Conservation (phyloP, 78 protist species). For the Isochrysis galbana region DNA sequence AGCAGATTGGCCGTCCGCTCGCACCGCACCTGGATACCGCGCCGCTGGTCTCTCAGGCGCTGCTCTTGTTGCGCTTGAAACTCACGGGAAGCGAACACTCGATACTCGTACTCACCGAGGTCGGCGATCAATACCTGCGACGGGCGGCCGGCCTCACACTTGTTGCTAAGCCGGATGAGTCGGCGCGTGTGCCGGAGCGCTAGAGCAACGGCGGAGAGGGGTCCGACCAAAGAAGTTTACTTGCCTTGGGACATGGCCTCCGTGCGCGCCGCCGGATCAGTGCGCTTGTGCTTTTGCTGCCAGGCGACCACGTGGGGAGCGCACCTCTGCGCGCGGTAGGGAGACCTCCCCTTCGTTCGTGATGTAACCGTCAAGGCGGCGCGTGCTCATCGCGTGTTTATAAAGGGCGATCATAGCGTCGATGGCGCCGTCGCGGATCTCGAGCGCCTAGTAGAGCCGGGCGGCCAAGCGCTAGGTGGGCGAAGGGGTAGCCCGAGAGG, state of each 20-base stretch:
- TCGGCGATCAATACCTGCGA: not conserved
- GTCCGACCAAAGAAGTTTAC: too few relatives aligned
- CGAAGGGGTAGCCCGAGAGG: too few relatives aligned
- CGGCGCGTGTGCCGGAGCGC: too few relatives aligned
- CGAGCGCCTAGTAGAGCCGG: slow-evolving; percentile 94
- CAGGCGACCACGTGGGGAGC: too few relatives aligned
- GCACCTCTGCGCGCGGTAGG: not conserved
- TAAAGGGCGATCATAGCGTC: slow-evolving; percentile 78
- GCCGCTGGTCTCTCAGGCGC: not conserved
- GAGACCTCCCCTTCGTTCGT: slow-evolving; percentile 64
- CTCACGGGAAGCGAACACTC: not conserved
- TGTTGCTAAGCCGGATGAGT: too few relatives aligned
- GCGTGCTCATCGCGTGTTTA: slow-evolving; percentile 12
- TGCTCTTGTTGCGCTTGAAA: not conserved
- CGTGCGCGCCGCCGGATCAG: too few relatives aligned
- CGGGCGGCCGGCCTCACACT: too few relatives aligned
- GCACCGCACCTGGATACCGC: too few relatives aligned
- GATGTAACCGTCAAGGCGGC: slow-evolving; percentile 82
- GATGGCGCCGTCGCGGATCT: slow-evolving; percentile 91
- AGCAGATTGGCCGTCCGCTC: too few relatives aligned
- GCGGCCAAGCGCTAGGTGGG: slow-evolving; percentile 96
- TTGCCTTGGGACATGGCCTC: too few relatives aligned
- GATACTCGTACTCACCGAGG: not conserved
- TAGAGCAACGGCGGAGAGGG: too few relatives aligned
- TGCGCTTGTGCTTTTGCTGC: too few relatives aligned